A percentile compares a stretch with the other conserved stretches of the same genome.
phyloP scores from a whole-genome alignment of 1,139 yeast species.

The Pichia sp. region DNA sequence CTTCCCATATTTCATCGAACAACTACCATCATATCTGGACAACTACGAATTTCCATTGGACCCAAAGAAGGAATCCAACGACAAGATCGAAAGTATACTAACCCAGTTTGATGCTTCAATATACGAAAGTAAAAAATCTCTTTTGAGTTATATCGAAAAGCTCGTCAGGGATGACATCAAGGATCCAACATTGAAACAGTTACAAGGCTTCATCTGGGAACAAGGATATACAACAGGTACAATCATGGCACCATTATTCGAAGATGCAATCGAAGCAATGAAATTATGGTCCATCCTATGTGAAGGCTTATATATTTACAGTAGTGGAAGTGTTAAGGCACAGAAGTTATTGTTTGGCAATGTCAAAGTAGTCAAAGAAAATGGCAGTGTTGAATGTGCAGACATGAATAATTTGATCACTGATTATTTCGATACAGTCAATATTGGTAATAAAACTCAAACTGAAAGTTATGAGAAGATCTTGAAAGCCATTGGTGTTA shows the following conservation, averaged over 20 bases:
- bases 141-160: conserved; percentile 45
- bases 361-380: conserved; percentile 37
- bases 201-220: conserved; percentile 87
- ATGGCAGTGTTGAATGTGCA: conserved; percentile 26
- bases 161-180: conserved; percentile 71
- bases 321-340: conserved; percentile 90
- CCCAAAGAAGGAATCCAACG: conserved; percentile 9
- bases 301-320: conserved; percentile 62
- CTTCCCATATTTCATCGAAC: conserved; percentile 45
- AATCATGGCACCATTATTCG: conserved; percentile 72
- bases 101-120: conserved; percentile 43
- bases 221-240: conserved; percentile 74
- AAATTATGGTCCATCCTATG: conserved; percentile 33
- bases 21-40: conserved; percentile 35
- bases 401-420: conserved; percentile 55
- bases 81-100: conserved; percentile 36
- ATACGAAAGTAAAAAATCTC: conserved; percentile 7
- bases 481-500: conserved; percentile 41
- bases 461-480: conserved; percentile 58
- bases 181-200: conserved; percentile 70
- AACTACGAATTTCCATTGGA: conserved; percentile 38
- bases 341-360: conserved; percentile 74
- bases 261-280: conserved; percentile 67
- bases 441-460: conserved; percentile 73
- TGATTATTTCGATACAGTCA: conserved; percentile 84